phyloP scores from a whole-genome alignment of 1,139 yeast genomes.

The Geotrichum cucujoidarum region DNA sequence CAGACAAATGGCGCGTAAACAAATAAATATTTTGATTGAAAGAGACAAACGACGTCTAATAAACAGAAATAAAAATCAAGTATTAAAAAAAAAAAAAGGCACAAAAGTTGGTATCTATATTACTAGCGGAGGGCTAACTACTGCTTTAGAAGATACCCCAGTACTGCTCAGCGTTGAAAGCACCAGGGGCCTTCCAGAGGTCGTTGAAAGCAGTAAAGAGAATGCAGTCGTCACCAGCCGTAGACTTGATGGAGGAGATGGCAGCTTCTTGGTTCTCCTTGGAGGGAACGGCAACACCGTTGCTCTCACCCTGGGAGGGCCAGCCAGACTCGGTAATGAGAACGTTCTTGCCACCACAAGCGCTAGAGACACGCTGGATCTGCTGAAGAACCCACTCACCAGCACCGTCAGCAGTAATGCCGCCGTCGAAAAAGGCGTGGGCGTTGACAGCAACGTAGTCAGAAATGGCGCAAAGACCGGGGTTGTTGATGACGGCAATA shows the following conservation, averaged over 20 bases:
- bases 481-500: conserved; percentile 74
- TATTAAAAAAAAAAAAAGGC: neutral
- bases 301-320: conserved; percentile 72
- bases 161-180: conserved; percentile 67
- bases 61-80: neutral
- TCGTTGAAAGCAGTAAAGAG: conserved; percentile 82
- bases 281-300: conserved; percentile 69
- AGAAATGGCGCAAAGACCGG: conserved; percentile 62
- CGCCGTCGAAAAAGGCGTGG: conserved; percentile 84
- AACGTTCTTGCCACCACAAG: conserved; percentile 48
- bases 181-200: conserved; percentile 73
- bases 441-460: conserved; percentile 87
- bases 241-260: conserved; percentile 49
- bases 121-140: too few relatives aligned
- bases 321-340: conserved; percentile 83
- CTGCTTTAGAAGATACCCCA: conserved; percentile 65
- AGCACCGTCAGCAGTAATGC: conserved; percentile 54
- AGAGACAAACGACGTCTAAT: neutral
- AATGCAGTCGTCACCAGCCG: conserved; percentile 54
- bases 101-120: neutral
- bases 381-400: conserved; percentile 71
- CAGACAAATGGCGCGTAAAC: neutral
- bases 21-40: neutral
- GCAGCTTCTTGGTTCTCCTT: conserved; percentile 60
- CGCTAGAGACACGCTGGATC: conserved; percentile 55